Evolutionary conservation across 108 stramenopile genomes (phyloP).

Genomic region (Schizochytrium sp.): DNA sequence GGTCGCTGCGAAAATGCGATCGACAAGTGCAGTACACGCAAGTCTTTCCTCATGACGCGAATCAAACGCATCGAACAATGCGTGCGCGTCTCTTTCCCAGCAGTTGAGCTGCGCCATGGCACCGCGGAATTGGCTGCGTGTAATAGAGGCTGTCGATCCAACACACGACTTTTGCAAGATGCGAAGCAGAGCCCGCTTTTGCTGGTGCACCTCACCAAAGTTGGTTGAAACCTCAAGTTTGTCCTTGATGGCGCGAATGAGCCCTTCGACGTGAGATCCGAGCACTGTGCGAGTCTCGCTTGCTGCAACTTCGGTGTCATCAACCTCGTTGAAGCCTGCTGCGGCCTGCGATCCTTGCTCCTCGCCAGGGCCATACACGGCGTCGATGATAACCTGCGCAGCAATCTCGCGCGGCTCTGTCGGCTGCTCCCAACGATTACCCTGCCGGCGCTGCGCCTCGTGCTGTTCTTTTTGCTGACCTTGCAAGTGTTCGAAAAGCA

Average conservation of each 20-base stretch:
- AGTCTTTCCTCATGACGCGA: neutral
- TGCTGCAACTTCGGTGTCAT: neutral
- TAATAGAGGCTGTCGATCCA: neutral
- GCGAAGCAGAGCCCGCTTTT: neutral
- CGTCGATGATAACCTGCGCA: neutral
- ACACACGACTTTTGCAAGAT: neutral
- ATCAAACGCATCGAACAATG: neutral
- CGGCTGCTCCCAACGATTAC: too few species aligned
- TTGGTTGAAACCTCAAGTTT: neutral
- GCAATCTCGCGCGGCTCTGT: neutral
- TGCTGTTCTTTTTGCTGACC: neutral
- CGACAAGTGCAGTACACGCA: neutral
- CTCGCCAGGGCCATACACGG: neutral
- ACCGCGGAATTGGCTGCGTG: neutral
- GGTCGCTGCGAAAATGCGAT: neutral
- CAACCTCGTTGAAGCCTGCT: neutral
- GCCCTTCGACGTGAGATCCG: neutral
- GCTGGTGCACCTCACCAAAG: neutral
- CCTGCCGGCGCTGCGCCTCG: too few species aligned
- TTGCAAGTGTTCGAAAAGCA: neutral
- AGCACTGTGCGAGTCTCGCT: neutral
- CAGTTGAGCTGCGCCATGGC: conserved; percentile 8
- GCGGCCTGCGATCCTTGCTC: too few species aligned
- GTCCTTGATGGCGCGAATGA: neutral
- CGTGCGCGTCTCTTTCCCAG: conserved; percentile 2